Evolutionary conservation across 2,329 filamentous ascomycete species (phyloP).

Genomic region (Coniosporium tulheliwenetii): DNA sequence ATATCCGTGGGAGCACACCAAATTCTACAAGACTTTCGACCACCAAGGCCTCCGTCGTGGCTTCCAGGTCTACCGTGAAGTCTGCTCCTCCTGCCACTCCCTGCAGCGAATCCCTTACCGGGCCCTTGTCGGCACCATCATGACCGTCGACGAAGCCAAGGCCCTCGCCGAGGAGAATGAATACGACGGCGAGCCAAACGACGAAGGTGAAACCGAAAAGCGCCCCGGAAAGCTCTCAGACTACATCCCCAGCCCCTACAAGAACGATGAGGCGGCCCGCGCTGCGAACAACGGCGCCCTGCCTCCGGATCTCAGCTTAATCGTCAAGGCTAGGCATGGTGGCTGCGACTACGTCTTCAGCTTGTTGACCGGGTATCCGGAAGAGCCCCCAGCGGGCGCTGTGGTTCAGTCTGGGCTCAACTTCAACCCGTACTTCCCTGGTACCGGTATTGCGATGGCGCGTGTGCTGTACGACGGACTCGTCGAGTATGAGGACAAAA

Average conservation of each 20-base stretch:
- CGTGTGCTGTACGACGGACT: conserved; percentile 95
- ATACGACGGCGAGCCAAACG: conserved; percentile 95
- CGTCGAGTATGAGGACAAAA: conserved; percentile 96
- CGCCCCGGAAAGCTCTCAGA: conserved; percentile 96
- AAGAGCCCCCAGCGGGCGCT: conserved; percentile 84
- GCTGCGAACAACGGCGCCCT: conserved; percentile 97
- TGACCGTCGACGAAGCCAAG: conserved; percentile 98
- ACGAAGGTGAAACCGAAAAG: conserved; percentile 96
- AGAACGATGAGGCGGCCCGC: conserved; percentile 96
- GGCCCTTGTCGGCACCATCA: conserved; percentile 70
- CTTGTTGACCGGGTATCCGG: conserved; percentile 91
- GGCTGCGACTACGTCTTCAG: conserved; percentile 98
- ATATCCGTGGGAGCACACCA: conserved; percentile 91
- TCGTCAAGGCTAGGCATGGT: conserved; percentile 93
- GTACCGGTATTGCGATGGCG: conserved; percentile 96
- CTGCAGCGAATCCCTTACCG: conserved; percentile 90
- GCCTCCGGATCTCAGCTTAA: conserved; percentile 92
- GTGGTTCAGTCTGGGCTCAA: conserved; percentile 78
- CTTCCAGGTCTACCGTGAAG: conserved; percentile 98
- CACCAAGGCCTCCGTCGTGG: conserved; percentile 95
- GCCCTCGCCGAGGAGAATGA: conserved; percentile 94
- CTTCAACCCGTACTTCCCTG: conserved; percentile 99
- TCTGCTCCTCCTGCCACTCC: conserved; percentile 96
- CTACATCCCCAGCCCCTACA: conserved; percentile 89
- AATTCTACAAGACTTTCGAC: conserved; percentile 91